A percentile compares a stretch with the other conserved stretches of the same genome.
Conservation (phyloP, 1,139 yeast genomes). For the Pichia sp. region DNA sequence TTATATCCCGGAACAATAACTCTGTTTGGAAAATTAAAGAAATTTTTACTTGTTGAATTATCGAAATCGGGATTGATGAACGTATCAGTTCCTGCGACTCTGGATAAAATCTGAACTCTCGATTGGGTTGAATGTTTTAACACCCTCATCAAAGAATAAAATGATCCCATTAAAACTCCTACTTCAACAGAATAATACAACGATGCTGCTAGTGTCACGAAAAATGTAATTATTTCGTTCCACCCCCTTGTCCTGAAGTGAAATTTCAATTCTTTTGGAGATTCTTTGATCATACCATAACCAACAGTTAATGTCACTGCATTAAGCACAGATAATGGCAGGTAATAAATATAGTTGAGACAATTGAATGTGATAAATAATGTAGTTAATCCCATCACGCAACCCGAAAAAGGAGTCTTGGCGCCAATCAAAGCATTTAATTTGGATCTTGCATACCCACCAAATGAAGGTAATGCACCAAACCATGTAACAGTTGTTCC, state of each 20-base stretch:
- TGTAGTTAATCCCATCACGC: constrained; percentile 69
- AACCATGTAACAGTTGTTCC: constrained; percentile 60
- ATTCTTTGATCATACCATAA: constrained; percentile 70
- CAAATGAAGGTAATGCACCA: constrained; percentile 88
- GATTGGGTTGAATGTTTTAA: constrained; percentile 82
- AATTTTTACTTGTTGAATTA: constrained; percentile 8
- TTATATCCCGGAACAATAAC: constrained; percentile 21
- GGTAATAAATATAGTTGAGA: constrained; percentile 56
- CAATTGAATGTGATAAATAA: constrained; percentile 55
- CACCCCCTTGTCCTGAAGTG: constrained; percentile 71
- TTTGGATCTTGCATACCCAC: constrained; percentile 92
- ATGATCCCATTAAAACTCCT: constrained; percentile 82
- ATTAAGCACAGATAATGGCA: constrained; percentile 77
- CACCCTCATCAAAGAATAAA: constrained; percentile 71
- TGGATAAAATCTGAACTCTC: constrained; percentile 80
- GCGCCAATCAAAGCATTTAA: constrained; percentile 85
- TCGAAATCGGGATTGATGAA: constrained; percentile 71
- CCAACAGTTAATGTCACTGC: constrained; percentile 82
- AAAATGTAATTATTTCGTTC: constrained; percentile 68
- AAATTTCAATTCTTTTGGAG: constrained; percentile 70
- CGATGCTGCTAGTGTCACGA: constrained; percentile 64
- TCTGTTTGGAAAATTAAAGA: constrained; percentile 10
- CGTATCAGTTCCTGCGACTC: constrained; percentile 68
- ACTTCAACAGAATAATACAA: constrained; percentile 79
- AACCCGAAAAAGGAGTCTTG: constrained; percentile 75